Conservation (phyloP, 352 stramenopile species). For the Phytophthora pini region DNA sequence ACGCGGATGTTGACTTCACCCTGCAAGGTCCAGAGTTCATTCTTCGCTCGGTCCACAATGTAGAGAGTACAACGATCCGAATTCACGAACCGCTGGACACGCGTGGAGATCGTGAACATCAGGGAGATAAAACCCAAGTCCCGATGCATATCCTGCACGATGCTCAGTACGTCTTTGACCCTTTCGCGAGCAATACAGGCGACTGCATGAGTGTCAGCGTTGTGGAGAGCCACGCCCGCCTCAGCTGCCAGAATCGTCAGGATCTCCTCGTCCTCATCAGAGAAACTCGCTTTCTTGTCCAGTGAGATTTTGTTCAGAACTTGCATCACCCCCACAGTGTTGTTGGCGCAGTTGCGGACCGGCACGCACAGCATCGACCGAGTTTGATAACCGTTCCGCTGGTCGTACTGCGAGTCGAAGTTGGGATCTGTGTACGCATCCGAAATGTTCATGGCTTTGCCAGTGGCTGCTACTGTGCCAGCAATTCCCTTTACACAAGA, state of each 20-base stretch:
- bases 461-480: conserved; percentile 83
- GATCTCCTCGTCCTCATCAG: conserved; percentile 89
- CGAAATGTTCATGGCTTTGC: conserved; percentile 88
- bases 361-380: conserved; percentile 93
- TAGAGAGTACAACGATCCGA: conserved; percentile 94
- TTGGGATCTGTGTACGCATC: conserved; percentile 94
- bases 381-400: conserved; percentile 92
- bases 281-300: conserved; percentile 75
- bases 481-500: conserved; percentile 74
- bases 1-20: conserved; percentile 91
- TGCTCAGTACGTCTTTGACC: conserved; percentile 86
- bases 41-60: conserved; percentile 90
- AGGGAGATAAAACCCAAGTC: conserved; percentile 91
- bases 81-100: conserved; percentile 87
- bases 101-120: conserved; percentile 92
- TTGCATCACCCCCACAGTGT: conserved; percentile 90
- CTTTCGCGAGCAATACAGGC: conserved; percentile 61
- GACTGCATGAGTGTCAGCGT: conserved; percentile 76
- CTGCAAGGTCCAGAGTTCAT: conserved; percentile 92
- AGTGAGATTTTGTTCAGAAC: conserved; percentile 86
- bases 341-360: conserved; percentile 76
- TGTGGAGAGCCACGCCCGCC: conserved; percentile 87
- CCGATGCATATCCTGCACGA: conserved; percentile 91
- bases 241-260: conserved; percentile 86
- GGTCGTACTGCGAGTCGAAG: conserved; percentile 94